phyloP scores from a whole-genome alignment of 1,139 yeast genomes.

The Meyerozyma smithsonii region DNA sequence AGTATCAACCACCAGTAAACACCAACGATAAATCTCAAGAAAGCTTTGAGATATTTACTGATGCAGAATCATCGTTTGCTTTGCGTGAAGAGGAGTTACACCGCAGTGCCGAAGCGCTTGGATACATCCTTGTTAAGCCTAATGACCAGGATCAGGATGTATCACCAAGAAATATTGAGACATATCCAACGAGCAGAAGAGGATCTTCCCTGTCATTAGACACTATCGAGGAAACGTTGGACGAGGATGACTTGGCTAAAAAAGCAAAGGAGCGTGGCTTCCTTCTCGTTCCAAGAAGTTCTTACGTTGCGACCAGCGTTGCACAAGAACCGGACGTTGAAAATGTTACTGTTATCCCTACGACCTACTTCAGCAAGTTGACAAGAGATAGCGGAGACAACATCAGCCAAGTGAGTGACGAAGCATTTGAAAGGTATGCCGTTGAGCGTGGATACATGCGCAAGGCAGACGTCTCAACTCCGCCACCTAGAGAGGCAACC shows the following conservation, averaged over 20 bases:
- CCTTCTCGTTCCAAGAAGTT: slow-evolving; percentile 49
- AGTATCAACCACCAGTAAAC: not conserved
- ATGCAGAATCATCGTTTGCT: slow-evolving; percentile 33
- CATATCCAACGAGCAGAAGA: too few relatives aligned
- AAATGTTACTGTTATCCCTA: slow-evolving; percentile 60
- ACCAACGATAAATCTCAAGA: not conserved
- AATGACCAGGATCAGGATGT: too few relatives aligned
- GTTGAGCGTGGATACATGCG: slow-evolving; percentile 44
- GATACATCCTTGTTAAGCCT: slow-evolving; percentile 30
- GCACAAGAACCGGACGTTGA: slow-evolving; percentile 51
- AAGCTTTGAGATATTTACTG: slow-evolving; percentile 18
- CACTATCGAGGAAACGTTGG: slow-evolving; percentile 15
- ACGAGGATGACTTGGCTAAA: slow-evolving; percentile 17
- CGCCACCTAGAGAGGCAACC: slow-evolving; percentile 7
- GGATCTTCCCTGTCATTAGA: slow-evolving; percentile 7
- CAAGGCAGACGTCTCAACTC: slow-evolving; percentile 18
- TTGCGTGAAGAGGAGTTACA: slow-evolving; percentile 26
- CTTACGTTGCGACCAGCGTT: slow-evolving; percentile 58
- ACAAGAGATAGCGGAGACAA: slow-evolving; percentile 39
- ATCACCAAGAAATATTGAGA: too few relatives aligned
- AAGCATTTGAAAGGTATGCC: slow-evolving; percentile 40
- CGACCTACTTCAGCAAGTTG: slow-evolving; percentile 57
- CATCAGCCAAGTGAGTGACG: slow-evolving; percentile 44
- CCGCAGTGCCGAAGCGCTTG: slow-evolving; percentile 28
- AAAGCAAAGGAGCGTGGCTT: slow-evolving; percentile 43